Conservation (phyloP, 2,329 filamentous ascomycete species). For the Colletotrichum lentis region DNA sequence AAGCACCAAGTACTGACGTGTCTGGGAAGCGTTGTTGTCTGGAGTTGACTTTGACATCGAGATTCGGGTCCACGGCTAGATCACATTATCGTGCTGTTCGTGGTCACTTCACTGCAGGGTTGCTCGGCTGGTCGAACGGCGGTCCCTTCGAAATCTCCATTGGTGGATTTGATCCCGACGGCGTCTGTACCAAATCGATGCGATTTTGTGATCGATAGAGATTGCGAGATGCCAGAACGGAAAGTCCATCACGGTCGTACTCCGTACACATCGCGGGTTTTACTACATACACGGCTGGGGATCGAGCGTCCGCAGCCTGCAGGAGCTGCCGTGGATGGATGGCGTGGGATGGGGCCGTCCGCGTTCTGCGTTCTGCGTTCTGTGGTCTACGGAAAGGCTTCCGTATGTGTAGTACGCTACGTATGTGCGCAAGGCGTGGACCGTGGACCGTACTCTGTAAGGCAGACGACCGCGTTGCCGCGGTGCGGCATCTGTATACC, state of each 20-base stretch:
- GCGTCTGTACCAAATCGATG: not conserved
- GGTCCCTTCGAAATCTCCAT: not conserved
- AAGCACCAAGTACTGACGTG: slow-evolving; percentile 23
- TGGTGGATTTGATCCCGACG: not conserved
- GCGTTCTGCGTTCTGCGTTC: not conserved
- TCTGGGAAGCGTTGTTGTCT: slow-evolving; percentile 15
- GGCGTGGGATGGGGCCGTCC: not conserved
- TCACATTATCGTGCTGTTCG: not conserved
- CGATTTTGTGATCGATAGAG: not conserved
- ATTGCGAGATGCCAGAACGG: not conserved
- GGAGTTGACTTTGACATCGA: slow-evolving; percentile 28
- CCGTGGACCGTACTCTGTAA: not conserved
- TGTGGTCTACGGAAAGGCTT: not conserved
- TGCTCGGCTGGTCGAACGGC: not conserved
- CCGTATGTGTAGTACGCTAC: not conserved
- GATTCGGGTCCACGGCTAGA: slow-evolving; percentile 23
- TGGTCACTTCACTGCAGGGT: slow-evolving; percentile 14
- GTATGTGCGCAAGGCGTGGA: not conserved
- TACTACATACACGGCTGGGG: not conserved
- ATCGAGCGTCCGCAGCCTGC: not conserved
- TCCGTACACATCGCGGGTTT: not conserved
- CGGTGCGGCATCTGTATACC: not conserved
- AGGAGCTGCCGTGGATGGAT: not conserved
- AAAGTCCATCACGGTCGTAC: not conserved
- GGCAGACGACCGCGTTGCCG: not conserved